A percentile compares a stretch with the other conserved stretches of the same genome.
phyloP scores from a whole-genome alignment of 2,329 filamentous ascomycete species.

The Pestalotiopsis sp. region DNA sequence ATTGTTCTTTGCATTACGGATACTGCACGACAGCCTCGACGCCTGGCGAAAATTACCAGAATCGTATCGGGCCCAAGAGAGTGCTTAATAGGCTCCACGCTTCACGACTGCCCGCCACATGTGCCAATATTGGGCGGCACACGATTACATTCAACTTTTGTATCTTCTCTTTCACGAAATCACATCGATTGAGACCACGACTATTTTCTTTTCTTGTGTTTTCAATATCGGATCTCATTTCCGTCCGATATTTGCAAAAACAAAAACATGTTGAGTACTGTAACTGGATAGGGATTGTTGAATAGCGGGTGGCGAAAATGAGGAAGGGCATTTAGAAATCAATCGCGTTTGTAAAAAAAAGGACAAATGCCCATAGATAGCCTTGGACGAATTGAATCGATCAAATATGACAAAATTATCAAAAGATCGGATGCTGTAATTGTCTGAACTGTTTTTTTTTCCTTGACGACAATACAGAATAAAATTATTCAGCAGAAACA shows the following conservation, averaged over 20 bases:
- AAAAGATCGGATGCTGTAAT: no score
- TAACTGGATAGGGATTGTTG: not conserved
- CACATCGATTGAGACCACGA: not conserved
- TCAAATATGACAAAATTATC: not conserved
- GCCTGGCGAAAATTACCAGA: not conserved
- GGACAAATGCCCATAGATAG: not conserved
- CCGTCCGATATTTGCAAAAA: not conserved
- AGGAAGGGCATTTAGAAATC: not conserved
- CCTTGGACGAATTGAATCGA: not conserved
- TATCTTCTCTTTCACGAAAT: not conserved
- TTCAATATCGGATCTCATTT: not conserved
- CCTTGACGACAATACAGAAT: not conserved
- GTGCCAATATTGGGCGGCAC: not conserved
- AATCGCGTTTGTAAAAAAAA: not conserved
- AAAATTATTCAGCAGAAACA: no score
- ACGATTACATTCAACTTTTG: not conserved
- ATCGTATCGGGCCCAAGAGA: not conserved
- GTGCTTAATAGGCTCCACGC: not conserved
- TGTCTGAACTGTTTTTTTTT: no score
- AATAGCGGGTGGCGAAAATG: not conserved
- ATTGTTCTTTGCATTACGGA: not conserved
- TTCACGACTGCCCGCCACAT: not conserved
- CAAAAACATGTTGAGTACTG: not conserved
- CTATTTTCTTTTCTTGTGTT: not conserved
- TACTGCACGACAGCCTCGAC: not conserved